Evolutionary conservation across 805 yeast genomes (phyloP).

Genomic region (Osmozyma mogii): DNA sequence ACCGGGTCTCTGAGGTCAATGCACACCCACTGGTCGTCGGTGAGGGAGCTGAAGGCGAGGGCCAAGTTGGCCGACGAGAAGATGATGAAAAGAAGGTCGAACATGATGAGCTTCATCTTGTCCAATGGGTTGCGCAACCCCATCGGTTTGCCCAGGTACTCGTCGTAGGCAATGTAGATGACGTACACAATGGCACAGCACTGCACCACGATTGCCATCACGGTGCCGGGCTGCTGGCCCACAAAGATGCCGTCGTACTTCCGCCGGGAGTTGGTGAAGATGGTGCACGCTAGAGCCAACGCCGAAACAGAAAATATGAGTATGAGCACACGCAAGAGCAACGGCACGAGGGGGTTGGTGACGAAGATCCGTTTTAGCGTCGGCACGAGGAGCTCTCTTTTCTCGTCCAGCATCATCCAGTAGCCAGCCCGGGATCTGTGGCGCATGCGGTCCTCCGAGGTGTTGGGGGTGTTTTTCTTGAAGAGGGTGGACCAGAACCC

Average conservation of each 20-base stretch:
- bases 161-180: slow-evolving; percentile 80
- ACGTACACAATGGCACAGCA: slow-evolving; percentile 70
- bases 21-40: slow-evolving; percentile 77
- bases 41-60: slow-evolving; percentile 74
- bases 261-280: slow-evolving; percentile 35
- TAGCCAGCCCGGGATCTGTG: slow-evolving; percentile 53
- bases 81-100: slow-evolving; percentile 82
- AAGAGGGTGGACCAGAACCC: slow-evolving; percentile 10
- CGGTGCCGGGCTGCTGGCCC: slow-evolving; percentile 78
- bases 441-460: slow-evolving; percentile 14
- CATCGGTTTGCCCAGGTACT: slow-evolving; percentile 83
- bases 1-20: slow-evolving; percentile 15
- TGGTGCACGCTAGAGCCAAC: slow-evolving; percentile 60
- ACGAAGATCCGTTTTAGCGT: slow-evolving; percentile 50
- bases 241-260: slow-evolving; percentile 31
- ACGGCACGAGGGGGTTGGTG: slow-evolving; percentile 74
- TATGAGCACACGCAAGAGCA: slow-evolving; percentile 51
- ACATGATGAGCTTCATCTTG: slow-evolving; percentile 70
- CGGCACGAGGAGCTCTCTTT: slow-evolving; percentile 57
- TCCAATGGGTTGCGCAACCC: slow-evolving; percentile 83
- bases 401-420: slow-evolving; percentile 62
- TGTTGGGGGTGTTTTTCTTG: neutral
- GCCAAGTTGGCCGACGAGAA: slow-evolving; percentile 85
- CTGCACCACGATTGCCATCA: slow-evolving; percentile 87
- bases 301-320: slow-evolving; percentile 55